Percentiles rank a stretch among this genome's conserved stretches.
phyloP scores from a whole-genome alignment of 1,139 yeast species.

The Yamadazyma friedrichii region DNA sequence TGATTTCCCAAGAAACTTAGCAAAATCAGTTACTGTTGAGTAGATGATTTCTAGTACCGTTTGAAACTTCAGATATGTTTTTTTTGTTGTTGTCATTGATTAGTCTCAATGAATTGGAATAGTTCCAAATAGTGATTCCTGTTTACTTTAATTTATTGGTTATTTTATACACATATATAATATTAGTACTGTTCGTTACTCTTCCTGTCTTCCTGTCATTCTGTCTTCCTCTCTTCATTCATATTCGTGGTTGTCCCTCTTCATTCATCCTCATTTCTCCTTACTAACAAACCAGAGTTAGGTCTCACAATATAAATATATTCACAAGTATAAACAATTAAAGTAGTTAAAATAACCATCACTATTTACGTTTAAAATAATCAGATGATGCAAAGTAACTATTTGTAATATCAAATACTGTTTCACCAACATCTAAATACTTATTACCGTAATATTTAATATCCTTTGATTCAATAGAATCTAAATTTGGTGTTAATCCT shows the following conservation, averaged over 20 bases:
- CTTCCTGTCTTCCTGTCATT: too few relatives aligned
- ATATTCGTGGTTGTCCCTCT: too few relatives aligned
- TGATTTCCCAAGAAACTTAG: slow-evolving; percentile 98
- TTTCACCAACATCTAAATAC: slow-evolving; percentile 85
- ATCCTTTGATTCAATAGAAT: slow-evolving; percentile 40
- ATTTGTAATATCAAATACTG: slow-evolving; percentile 69
- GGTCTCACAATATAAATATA: not conserved
- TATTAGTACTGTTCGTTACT: not conserved
- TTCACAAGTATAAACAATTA: not conserved
- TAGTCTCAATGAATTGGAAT: not conserved
- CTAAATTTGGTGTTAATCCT: slow-evolving; percentile 60
- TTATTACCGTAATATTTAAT: slow-evolving; percentile 58
- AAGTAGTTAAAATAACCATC: not conserved
- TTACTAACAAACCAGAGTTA: too few relatives aligned
- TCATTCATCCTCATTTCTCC: too few relatives aligned
- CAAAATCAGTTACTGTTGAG: slow-evolving; percentile 97
- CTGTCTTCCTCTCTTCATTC: too few relatives aligned
- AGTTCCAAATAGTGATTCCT: slow-evolving; percentile 4
- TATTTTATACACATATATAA: slow-evolving; percentile 6
- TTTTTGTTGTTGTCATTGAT: not conserved
- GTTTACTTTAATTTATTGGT: slow-evolving; percentile 1
- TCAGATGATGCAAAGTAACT: slow-evolving; percentile 71
- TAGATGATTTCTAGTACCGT: slow-evolving; percentile 22
- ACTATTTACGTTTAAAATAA: slow-evolving; percentile 48
- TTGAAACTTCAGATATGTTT: not conserved